A percentile compares a stretch with the other conserved stretches of the same genome.
These are phyloP conservation scores for Leishmania turanica DNA, from an alignment of 208 protist genomes.

Conservation along the genomic window DNA sequence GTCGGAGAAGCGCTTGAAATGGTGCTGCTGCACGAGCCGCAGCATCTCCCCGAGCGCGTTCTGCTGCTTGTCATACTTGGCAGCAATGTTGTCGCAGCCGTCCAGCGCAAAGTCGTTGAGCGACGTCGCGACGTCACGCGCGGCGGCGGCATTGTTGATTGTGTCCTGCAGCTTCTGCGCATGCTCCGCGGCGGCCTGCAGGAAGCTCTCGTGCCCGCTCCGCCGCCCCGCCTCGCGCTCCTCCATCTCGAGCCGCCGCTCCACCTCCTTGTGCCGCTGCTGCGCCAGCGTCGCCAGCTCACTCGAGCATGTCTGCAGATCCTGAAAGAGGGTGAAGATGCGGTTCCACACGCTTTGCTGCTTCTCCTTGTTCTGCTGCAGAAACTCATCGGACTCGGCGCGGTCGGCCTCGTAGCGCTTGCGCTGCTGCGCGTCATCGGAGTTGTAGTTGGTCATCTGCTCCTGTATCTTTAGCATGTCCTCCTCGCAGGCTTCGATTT, in stretches of 20 bases:
- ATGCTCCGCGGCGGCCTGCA: conserved; percentile 71
- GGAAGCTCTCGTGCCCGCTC: conserved; percentile 81
- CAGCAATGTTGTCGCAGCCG: conserved; percentile 85
- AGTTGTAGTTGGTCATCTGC: conserved; percentile 88
- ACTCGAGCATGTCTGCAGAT: conserved; percentile 66
- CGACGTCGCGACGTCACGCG: conserved; percentile 69
- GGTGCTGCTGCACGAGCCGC: conserved; percentile 80
- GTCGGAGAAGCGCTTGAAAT: conserved; percentile 88
- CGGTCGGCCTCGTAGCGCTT: conserved; percentile 84
- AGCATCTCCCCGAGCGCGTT: conserved; percentile 79
- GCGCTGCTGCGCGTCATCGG: conserved; percentile 80
- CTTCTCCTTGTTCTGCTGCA: conserved; percentile 91
- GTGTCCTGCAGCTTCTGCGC: conserved; percentile 78
- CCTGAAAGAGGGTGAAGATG: conserved; percentile 77
- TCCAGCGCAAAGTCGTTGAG: conserved; percentile 92
- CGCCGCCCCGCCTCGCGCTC: conserved; percentile 84
- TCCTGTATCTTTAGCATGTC: conserved; percentile 83
- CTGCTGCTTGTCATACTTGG: conserved; percentile 90
- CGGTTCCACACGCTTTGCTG: conserved; percentile 91
- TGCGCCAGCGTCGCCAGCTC: conserved; percentile 70
- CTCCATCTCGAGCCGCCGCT: conserved; percentile 80
- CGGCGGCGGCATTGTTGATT: conserved; percentile 80
- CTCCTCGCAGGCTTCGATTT: conserved; percentile 90
- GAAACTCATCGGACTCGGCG: conserved; percentile 68
- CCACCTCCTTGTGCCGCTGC: conserved; percentile 74